Evolutionary conservation across 2,329 filamentous ascomycete species (phyloP).

Genomic region (Paecilomyces formosus): DNA sequence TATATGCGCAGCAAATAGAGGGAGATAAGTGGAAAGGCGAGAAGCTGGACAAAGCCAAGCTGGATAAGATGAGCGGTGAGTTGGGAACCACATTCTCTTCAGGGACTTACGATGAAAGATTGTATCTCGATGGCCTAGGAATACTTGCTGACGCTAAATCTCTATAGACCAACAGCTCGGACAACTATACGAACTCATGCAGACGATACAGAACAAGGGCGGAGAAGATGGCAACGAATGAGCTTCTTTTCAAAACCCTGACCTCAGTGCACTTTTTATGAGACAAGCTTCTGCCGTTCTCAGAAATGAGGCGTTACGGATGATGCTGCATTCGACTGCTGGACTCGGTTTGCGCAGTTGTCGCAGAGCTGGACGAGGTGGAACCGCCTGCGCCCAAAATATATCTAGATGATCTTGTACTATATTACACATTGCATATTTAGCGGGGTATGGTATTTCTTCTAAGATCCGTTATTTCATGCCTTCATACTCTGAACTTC

Average conservation of each 20-base stretch:
- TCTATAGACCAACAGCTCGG: conserved; percentile 77
- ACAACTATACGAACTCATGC: conserved; percentile 91
- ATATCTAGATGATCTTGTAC: background rate
- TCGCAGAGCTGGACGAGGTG: background rate
- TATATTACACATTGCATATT: background rate
- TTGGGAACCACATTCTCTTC: conserved; percentile 23
- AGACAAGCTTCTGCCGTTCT: background rate
- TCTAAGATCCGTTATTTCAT: background rate
- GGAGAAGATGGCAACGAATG: conserved; percentile 20
- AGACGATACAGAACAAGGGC: conserved; percentile 57
- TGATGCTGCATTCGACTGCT: background rate
- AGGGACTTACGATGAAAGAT: too few species aligned
- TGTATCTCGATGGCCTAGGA: conserved; percentile 47
- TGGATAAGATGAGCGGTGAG: conserved; percentile 88
- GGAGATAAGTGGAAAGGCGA: conserved; percentile 79
- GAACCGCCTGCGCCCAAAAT: background rate
- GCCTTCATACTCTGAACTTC: background rate
- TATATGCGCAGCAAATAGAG: conserved; percentile 87
- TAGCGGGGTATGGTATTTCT: background rate
- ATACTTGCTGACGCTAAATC: conserved; percentile 2
- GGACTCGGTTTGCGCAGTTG: background rate
- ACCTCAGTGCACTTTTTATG: background rate
- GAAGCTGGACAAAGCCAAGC: conserved; percentile 72
- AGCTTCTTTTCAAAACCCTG: background rate
- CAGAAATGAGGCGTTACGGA: background rate